Percentiles rank a stretch among this genome's conserved stretches.
These are phyloP conservation scores for Clonostachys rosea DNA, from an alignment of 2,329 filamentous ascomycete species.

Conservation along the genomic window DNA sequence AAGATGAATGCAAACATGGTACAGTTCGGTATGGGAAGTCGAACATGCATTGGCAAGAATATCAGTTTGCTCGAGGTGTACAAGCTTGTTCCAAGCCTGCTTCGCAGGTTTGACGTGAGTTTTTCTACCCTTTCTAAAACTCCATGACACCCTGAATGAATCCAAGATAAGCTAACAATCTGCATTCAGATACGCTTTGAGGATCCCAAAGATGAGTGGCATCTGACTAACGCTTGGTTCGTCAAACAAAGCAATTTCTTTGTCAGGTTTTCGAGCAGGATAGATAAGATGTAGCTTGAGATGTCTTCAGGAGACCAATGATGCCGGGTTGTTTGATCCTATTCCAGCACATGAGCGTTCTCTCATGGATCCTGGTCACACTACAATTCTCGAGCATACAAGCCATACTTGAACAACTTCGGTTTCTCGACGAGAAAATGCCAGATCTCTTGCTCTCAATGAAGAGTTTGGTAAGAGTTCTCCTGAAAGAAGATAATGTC, in stretches of 20 bases:
- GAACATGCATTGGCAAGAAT: slow-evolving; percentile 68
- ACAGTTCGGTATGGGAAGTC: slow-evolving; percentile 67
- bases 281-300: no score
- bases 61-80: slow-evolving; percentile 60
- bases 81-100: slow-evolving; percentile 55
- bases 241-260: slow-evolving; percentile 55
- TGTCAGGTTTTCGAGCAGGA: slow-evolving; percentile 33
- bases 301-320: no score
- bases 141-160: not conserved
- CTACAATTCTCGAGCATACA: no score
- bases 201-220: slow-evolving; percentile 51
- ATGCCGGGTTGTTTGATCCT: no score
- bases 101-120: slow-evolving; percentile 58
- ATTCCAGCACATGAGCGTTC: no score
- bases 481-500: no score
- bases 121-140: no score
- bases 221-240: slow-evolving; percentile 58
- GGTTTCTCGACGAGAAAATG: no score
- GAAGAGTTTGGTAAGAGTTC: no score
- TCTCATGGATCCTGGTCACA: no score
- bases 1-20: slow-evolving; percentile 68
- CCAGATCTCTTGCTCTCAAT: no score
- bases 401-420: no score
- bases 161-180: not conserved
- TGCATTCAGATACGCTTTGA: slow-evolving; percentile 42